phyloP scores from a whole-genome alignment of 2,329 filamentous ascomycete genomes.

The Grosmannia serpens region DNA sequence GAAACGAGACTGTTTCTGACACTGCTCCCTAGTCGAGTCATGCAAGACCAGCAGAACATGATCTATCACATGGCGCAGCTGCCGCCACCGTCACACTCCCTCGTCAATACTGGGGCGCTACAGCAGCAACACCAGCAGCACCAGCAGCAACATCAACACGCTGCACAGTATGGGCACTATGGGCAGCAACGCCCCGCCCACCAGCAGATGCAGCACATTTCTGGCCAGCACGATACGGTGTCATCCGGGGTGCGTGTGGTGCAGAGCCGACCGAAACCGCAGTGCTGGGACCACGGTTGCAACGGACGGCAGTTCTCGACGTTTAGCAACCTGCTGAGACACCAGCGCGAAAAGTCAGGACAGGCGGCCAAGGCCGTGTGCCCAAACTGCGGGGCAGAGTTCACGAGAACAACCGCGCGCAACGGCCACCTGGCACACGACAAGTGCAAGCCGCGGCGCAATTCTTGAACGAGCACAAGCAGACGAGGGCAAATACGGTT shows the following conservation, averaged over 20 bases:
- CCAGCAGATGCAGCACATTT: not conserved
- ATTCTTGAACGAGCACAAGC: conserved; percentile 11
- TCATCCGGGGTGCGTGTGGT: conserved; percentile 50
- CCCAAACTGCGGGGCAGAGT: conserved; percentile 84
- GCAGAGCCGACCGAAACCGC: conserved; percentile 75
- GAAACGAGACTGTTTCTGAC: not conserved
- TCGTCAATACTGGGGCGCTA: conserved; percentile 1
- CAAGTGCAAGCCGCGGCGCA: conserved; percentile 72
- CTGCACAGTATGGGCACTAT: not conserved
- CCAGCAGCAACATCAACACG: conserved; percentile 1
- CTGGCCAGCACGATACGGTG: conserved; percentile 5
- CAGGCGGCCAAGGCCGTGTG: conserved; percentile 82
- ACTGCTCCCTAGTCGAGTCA: not conserved
- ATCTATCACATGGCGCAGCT: conserved; percentile 21
- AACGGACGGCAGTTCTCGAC: conserved; percentile 93
- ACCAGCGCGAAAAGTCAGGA: conserved; percentile 90
- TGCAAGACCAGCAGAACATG: conserved; percentile 12
- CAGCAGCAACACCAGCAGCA: not conserved
- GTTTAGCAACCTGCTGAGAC: conserved; percentile 85
- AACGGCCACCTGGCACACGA: conserved; percentile 81
- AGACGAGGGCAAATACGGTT: not conserved
- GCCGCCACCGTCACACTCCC: conserved; percentile 13
- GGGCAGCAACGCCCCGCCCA: not conserved
- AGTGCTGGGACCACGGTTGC: conserved; percentile 96
- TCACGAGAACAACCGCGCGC: conserved; percentile 76